These are phyloP conservation scores for Houttuynia cordata DNA, from an alignment of 164 flowering plant genomes.

Conservation along the genomic window DNA sequence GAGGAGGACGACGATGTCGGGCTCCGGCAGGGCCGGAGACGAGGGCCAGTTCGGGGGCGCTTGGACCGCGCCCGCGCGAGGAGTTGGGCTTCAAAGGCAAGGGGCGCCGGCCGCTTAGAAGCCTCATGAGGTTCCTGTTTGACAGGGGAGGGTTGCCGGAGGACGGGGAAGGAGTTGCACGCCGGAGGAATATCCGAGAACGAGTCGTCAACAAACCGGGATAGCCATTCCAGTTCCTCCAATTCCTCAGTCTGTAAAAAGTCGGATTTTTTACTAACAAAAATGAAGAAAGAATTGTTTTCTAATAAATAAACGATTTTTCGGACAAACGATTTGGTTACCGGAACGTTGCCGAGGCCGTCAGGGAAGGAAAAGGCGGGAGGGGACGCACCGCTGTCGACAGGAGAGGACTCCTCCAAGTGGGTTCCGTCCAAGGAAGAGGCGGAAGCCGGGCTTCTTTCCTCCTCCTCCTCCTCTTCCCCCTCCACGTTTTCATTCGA, in stretches of 20 bases:
- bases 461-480: conserved; percentile 28
- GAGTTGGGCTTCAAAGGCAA: conserved; percentile 9
- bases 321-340: conserved; percentile 11
- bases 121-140: not conserved
- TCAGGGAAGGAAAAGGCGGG: conserved; percentile 11
- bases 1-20: conserved; percentile 21
- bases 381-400: conserved; percentile 14
- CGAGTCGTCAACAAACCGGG: conserved; percentile 75
- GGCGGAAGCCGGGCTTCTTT: conserved; percentile 12
- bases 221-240: conserved; percentile 63
- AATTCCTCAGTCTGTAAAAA: conserved; percentile 48
- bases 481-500: conserved; percentile 35
- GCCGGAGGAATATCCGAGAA: conserved; percentile 25
- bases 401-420: not conserved
- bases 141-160: not conserved
- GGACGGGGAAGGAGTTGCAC: conserved; percentile 6
- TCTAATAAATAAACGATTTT: too few relatives aligned
- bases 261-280: too few relatives aligned
- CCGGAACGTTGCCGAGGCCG: conserved; percentile 40
- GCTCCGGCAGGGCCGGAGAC: conserved; percentile 23
- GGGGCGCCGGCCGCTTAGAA: conserved; percentile 7
- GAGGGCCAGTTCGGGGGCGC: conserved; percentile 22
- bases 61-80: conserved; percentile 56
- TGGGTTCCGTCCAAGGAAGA: conserved; percentile 10
- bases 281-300: too few relatives aligned